Evolutionary conservation across 345 rosid genomes (phyloP), one percentile per base, ranked within the genome.

Genomic region (Salix purpurea): DNA sequence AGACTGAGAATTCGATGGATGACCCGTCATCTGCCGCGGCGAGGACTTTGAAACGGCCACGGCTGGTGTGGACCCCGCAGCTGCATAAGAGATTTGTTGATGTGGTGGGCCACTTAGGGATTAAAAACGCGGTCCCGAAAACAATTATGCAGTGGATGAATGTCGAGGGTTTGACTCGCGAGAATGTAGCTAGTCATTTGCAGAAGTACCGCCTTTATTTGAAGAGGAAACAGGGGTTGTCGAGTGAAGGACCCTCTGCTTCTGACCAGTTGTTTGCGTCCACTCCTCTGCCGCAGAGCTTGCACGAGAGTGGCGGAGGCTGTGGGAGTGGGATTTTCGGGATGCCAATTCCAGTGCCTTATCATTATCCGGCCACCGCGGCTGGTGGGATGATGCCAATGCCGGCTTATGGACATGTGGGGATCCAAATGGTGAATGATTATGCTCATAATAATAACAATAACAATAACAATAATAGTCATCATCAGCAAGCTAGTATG

Each of bases 141-240:
- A 94, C 98, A 52, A 94, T 96, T 76, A 96, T 96, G 99, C 99
- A 94, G 87, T 69, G 94, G 81, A 96, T 96, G 99, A 96, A 96
- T 76, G 99, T 96, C 1, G 97, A 94, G 70, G 99, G 99, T 5
- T 34, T 96, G 78, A 96, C 97, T 23, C 87, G 97, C 10, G 98
- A 96, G 74, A 96, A 94, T 85, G 99, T 96, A 1, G 99, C 99
- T 1, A 92, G 96, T 72, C 98, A 96, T 78, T 77, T 96, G 70
- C 99, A 96, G 65, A 96, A 96, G 79, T 96, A 96, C 74, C 84
- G 99, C 30, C 90, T 96, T 5, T 96, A 94, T 76, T 82, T 94
- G 74, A 96, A 89, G 75, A 74, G 99, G 86, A 96, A 92, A 97
- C 97, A 94, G 61, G 97, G 99, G 8, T 56, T 88, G 42, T 85